Base-by-base conservation (phyloP, 2,329 filamentous ascomycete genomes). In the Delphinella strobiligena region DNA sequence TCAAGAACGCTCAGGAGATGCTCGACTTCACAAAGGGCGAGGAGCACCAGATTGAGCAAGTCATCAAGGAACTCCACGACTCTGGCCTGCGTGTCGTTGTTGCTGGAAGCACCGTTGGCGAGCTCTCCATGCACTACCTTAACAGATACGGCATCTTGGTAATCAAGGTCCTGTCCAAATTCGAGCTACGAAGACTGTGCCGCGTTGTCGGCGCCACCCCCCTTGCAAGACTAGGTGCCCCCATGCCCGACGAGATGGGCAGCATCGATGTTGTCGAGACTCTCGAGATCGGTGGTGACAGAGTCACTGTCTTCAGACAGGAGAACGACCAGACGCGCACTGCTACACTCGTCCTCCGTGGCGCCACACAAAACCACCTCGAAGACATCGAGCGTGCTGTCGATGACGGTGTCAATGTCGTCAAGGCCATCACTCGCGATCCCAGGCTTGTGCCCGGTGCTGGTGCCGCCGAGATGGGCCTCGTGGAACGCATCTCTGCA, bases 191-290 rank as follows among this genome's bases (percentile, higher is more conserved):
- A 52, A 78, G 91, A 55, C 71, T 96, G 54, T 98, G 93, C 73
- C 82, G 91, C 47, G 91, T 98, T 17, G 89, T 96, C 38, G 89
- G 89, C 47, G 91, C 91, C 41, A 95, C 91, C 11, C 91, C 91
- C n/a, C 74, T 98, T 46, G 93, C 93, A 38, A 82, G 91, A 53
- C 72, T 98, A 35, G 91, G 91, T 48, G 91, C 93, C 12, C 91
- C 91, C 33, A 98, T 98, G 91, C 91, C 93, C n/a, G 91, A 98
- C 52, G 91, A 98, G 72, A 96, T 94, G 88, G 91, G 91, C 49
- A 82, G 67, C 53, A 78, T 98, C 47, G 91, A 98, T 59, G 64
- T 98, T 42, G 91, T 98, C 22, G 91, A 98, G 73, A 96, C 93
- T 1, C 74, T 93, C 33, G 91, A 98, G 66, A 96, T 98, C 59